Evolutionary conservation across 768 basidiomycete genomes (phyloP), one percentile per base, ranked within the genome.

Genomic region (Strobilomyces echinocephalus): DNA sequence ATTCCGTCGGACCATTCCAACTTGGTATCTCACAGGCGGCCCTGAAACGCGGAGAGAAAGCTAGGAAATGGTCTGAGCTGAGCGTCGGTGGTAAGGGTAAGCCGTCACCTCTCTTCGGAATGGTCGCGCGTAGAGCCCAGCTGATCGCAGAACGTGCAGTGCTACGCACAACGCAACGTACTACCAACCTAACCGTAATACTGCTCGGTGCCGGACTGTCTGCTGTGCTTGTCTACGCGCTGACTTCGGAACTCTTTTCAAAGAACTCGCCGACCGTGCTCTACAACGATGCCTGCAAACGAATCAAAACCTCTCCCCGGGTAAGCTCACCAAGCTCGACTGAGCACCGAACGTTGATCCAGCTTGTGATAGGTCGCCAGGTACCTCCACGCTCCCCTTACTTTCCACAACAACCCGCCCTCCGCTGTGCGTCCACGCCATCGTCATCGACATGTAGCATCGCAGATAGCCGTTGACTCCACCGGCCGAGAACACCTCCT

Each of bases 231-330:
- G 71, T 68, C 24, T 93, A 91, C 64, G 87, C 87, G 20, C 76
- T 92, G 31, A 85, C 86, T 15, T 85, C 90, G 8, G 91, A 93
- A 63, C 74, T 92, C 8, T 90, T 91, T 67, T 90, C 91, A n/a
- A 83, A 80, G 66, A 93, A 93, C 66, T 91, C 89, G 26, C 87
- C 91, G 6, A 90, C 90, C 5, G 87, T 89, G 26, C 71, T 93
- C 31, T 90, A 91, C 63, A 80, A 79, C 39, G 76, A 79, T 36
- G 76, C 79, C 24, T 82, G 81, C 62, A 71, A 79, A 30, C 72
- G 71, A 49, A 78, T 82, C 51, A 74, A 76, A 54, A 64, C 65
- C 1, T 82, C 80, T 3, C 65, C 71, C 18, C 69, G 67, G 63
- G 79, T 82, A 56, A 39, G 75, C 64, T 42, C 24, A 39, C 46